Conservation (phyloP, 306 rosid genomes). For the Dalbergia oliveri region DNA sequence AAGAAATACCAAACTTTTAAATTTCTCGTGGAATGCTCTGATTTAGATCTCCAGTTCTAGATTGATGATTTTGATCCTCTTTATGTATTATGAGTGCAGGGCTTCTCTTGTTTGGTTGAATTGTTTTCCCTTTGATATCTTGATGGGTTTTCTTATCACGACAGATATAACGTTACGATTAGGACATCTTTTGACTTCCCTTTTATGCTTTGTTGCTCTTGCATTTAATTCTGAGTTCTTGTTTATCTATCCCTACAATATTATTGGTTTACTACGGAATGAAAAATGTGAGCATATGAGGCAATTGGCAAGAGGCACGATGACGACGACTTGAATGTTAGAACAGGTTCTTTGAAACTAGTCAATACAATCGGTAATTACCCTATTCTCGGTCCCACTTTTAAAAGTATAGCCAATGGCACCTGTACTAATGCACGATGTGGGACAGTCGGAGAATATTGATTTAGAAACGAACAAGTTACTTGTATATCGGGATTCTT, state of each 20-base stretch:
- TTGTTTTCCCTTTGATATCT: conserved; percentile 4
- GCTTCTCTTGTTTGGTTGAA: conserved; percentile 23
- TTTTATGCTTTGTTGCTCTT: neutral
- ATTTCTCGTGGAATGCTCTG: neutral
- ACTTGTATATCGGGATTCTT: neutral
- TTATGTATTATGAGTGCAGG: neutral
- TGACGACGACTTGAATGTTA: neutral
- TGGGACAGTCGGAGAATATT: neutral
- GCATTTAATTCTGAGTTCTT: conserved; percentile 3
- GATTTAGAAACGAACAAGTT: neutral
- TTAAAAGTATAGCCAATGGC: neutral
- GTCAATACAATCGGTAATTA: neutral
- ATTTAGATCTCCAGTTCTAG: neutral
- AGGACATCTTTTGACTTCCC: conserved; percentile 2
- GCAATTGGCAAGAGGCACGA: neutral
- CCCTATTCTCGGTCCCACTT: neutral
- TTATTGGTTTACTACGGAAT: conserved; percentile 2
- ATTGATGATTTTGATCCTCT: neutral
- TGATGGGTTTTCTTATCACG: conserved; percentile 11
- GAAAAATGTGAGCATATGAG: conserved; percentile 32
- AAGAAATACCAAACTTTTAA: neutral
- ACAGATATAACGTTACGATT: neutral
- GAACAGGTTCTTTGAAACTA: neutral
- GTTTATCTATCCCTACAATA: neutral
- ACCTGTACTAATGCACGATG: neutral